These are phyloP conservation scores for Halteria grandinella DNA, from an alignment of 73 alveolate genomes.

Conservation along the genomic window DNA sequence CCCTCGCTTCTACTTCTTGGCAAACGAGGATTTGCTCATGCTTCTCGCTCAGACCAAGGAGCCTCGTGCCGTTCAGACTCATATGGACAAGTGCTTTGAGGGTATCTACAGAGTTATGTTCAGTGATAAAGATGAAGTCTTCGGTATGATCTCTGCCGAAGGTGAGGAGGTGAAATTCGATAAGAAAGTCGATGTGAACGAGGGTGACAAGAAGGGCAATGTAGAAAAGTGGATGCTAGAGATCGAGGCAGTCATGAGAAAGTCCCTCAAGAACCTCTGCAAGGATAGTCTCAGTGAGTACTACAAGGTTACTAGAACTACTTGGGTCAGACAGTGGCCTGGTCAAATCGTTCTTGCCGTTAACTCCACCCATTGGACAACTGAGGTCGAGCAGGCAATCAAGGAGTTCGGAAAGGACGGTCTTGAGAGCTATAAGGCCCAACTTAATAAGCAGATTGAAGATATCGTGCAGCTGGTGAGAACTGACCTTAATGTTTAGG, in stretches of 20 bases:
- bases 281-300: constrained; percentile 76
- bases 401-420: constrained; percentile 71
- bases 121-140: constrained; percentile 84
- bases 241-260: constrained; percentile 92
- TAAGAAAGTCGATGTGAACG: constrained; percentile 88
- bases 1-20: constrained; percentile 99
- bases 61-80: constrained; percentile 95
- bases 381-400: constrained; percentile 84
- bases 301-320: constrained; percentile 84
- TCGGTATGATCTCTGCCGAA: constrained; percentile 95
- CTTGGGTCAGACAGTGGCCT: constrained; percentile 98
- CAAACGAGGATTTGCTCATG: constrained; percentile 98
- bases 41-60: constrained; percentile 97
- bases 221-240: constrained; percentile 97
- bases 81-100: constrained; percentile 97
- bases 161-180: constrained; percentile 90
- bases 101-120: constrained; percentile 94
- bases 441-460: constrained; percentile 82
- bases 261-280: constrained; percentile 81
- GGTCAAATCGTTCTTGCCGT: constrained; percentile 94
- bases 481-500: constrained; percentile 93
- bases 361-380: constrained; percentile 92
- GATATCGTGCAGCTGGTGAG: constrained; percentile 98
- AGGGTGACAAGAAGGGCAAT: constrained; percentile 96
- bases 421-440: constrained; percentile 71